Evolutionary conservation across 2,329 filamentous ascomycete species (phyloP).

Genomic region (Calonectria pauciramosa): DNA sequence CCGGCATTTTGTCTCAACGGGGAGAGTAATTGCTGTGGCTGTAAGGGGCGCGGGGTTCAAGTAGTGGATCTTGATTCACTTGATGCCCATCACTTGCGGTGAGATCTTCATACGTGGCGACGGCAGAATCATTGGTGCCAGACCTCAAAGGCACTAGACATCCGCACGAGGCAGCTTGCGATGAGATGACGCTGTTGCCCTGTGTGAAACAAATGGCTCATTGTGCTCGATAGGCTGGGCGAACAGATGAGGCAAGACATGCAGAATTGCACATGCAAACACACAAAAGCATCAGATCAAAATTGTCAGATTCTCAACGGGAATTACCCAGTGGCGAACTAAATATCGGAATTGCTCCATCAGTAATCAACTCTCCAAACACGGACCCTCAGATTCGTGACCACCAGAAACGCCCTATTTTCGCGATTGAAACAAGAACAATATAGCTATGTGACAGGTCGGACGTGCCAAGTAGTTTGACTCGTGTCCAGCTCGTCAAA

Average conservation of each 20-base stretch:
- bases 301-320: background rate
- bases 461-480: background rate
- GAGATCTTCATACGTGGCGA: background rate
- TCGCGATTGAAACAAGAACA: background rate
- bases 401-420: constrained; percentile 21
- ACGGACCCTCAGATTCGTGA: background rate
- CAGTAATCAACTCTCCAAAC: constrained; percentile 14
- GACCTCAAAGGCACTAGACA: background rate
- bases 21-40: background rate
- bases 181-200: background rate
- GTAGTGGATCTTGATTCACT: background rate
- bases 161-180: background rate
- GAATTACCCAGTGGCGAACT: constrained; percentile 2
- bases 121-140: background rate
- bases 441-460: background rate
- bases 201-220: background rate
- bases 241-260: background rate
- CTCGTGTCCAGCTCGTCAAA: background rate
- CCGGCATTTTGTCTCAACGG: background rate
- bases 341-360: constrained; percentile 6
- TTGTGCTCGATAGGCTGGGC: background rate
- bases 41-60: background rate
- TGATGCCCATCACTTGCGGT: background rate
- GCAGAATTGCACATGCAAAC: background rate
- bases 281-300: background rate